These are phyloP conservation scores for Sergeia podlipaevii DNA, from an alignment of 208 protist species.

Conservation along the genomic window DNA sequence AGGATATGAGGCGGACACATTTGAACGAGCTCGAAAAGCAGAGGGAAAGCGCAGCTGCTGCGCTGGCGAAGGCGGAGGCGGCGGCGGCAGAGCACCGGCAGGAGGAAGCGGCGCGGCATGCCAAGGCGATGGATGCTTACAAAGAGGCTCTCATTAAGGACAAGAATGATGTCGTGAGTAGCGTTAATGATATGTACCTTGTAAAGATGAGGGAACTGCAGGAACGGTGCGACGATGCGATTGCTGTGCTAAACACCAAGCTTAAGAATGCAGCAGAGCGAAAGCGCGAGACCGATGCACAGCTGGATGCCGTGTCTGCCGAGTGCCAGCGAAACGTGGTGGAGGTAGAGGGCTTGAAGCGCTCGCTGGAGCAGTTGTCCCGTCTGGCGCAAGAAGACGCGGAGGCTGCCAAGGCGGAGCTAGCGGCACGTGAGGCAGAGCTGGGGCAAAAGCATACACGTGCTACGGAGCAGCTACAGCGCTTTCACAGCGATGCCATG, in stretches of 20 bases:
- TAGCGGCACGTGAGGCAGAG: constrained; percentile 17
- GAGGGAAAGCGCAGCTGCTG: too few species aligned
- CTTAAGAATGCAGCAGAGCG: neutral
- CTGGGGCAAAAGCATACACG: constrained; percentile 19
- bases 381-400: constrained; percentile 2
- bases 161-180: constrained; percentile 10
- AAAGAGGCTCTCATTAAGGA: constrained; percentile 8
- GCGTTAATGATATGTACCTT: neutral
- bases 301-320: neutral
- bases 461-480: constrained; percentile 10
- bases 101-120: constrained; percentile 10
- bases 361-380: constrained; percentile 11
- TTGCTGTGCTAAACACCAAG: neutral
- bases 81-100: constrained; percentile 2
- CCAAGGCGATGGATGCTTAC: constrained; percentile 9
- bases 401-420: constrained; percentile 14
- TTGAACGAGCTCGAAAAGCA: too few species aligned
- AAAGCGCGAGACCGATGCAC: neutral
- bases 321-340: neutral
- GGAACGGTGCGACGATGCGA: neutral
- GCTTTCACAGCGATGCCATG: constrained; percentile 17
- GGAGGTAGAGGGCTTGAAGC: neutral
- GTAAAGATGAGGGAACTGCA: neutral
- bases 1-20: too few species aligned
- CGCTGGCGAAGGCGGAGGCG: too few species aligned